A percentile compares a stretch with the other conserved stretches of the same genome.
Conservation (phyloP, 2,329 filamentous ascomycete species). For the Fusarium austroafricanum region DNA sequence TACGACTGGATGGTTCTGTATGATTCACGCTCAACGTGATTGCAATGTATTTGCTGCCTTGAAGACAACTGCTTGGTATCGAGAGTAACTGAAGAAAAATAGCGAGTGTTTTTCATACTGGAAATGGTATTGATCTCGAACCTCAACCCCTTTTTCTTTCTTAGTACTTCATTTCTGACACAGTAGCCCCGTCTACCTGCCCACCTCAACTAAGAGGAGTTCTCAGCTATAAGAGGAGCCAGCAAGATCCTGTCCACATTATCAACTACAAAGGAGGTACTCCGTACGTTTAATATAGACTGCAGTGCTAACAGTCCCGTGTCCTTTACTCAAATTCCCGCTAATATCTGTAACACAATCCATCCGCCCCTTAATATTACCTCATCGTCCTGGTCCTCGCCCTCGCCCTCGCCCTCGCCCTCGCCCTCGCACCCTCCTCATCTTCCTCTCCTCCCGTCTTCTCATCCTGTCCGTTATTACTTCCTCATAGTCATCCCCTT, state of each 20-base stretch:
- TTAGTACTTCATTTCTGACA: background rate
- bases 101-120: background rate
- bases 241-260: background rate
- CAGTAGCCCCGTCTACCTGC: no score
- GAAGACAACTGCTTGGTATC: constrained; percentile 2
- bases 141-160: background rate
- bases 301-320: background rate
- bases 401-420: background rate
- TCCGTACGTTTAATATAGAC: background rate
- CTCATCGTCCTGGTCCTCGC: no score
- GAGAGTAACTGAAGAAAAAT: background rate
- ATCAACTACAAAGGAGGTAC: background rate
- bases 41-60: background rate
- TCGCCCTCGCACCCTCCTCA: no score
- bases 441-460: background rate
- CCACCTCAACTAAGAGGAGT: no score
- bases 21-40: constrained; percentile 19
- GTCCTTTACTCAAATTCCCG: background rate
- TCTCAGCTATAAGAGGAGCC: background rate
- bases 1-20: constrained; percentile 24
- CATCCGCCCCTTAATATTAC: no score
- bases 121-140: constrained; percentile 1
- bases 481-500: background rate
- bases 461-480: background rate
- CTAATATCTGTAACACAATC: no score